Evolutionary conservation across 2,329 filamentous ascomycete genomes (phyloP).

Genomic region (Cercospora zeina): DNA sequence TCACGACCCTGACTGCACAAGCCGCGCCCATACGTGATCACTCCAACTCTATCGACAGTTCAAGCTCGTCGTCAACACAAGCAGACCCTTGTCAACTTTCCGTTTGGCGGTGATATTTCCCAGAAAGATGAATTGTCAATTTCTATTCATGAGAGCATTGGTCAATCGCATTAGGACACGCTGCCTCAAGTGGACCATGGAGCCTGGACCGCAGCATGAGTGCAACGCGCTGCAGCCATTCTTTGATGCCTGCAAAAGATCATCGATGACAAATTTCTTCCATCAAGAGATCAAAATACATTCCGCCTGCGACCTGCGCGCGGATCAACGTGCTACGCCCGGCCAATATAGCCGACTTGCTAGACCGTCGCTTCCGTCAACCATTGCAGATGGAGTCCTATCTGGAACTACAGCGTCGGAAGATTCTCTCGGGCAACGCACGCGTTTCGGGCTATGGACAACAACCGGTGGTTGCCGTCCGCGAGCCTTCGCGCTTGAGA

Average conservation of each 20-base stretch:
- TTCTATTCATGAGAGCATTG: constrained; percentile 6
- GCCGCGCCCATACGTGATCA: neutral
- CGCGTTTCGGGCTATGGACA: constrained; percentile 12
- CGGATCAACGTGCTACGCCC: neutral
- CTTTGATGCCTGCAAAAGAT: neutral
- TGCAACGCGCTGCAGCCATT: neutral
- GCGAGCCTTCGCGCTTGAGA: constrained; percentile 16
- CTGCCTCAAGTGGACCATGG: neutral
- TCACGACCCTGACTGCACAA: neutral
- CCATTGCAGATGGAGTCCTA: constrained; percentile 20
- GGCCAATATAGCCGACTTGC: neutral
- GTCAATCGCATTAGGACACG: neutral
- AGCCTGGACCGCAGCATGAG: neutral
- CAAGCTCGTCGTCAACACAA: neutral
- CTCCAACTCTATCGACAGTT: constrained; percentile 7
- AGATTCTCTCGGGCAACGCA: constrained; percentile 18
- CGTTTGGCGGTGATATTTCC: constrained; percentile 6
- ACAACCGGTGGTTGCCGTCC: constrained; percentile 20
- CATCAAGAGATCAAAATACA: neutral
- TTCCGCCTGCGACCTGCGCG: neutral
- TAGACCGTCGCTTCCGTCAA: neutral
- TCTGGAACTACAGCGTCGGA: constrained; percentile 22
- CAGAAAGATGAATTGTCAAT: constrained; percentile 7
- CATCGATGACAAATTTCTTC: constrained; percentile 1
- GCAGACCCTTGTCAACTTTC: constrained; percentile 11